Evolutionary conservation across 2,329 filamentous ascomycete species (phyloP), one percentile per base, ranked within the genome.

Genomic region (Pseudogymnoascus sp.): DNA sequence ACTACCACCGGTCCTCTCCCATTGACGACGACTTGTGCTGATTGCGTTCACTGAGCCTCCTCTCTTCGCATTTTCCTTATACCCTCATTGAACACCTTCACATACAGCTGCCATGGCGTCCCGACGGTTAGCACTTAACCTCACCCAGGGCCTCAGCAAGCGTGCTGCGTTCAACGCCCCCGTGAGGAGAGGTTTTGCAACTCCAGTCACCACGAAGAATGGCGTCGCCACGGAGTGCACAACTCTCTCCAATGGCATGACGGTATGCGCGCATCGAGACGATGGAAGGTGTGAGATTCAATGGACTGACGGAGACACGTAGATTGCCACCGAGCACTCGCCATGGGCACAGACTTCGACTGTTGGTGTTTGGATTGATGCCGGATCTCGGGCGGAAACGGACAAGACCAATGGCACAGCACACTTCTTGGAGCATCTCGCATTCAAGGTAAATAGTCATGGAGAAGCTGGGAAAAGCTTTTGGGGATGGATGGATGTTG

Each of bases 371-470:
- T 99, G 95, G 93, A 99, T 99, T 78, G 96, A 99, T 81, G 93
- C 96, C 77, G 95, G 95, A 77, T 97, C 92, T 79, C 87, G 95
- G 79, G 92, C 95, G 78, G 95, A 99, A 85, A 99, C 95, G 72
- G 88, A 95, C 81, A 92, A 92, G 86, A 97, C 91, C 75, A 99
- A 97, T 83, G 95, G 95, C 80, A 99, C 95, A 73, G 95, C 95
- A 75, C 95, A 99, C 83, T 99, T 99, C 85, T 87, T 99, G 73
- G 95, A 99, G 85, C 95, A 99, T 83, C 86, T 99, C 78, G 96
- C 96, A 73, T 99, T 99, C 88, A 99, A 99, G 91, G 92, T 96
- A 84, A 71, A 65, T 59, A 66, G 64, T 64, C 70, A 59, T 67
- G 23, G 43, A n/a, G 35, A 33, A 55, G 40, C 63, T 61, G 23